A percentile compares a stretch with the other conserved stretches of the same genome.
phyloP scores from a whole-genome alignment of 78 protist species.

The Blattamonas nauphoetae region DNA sequence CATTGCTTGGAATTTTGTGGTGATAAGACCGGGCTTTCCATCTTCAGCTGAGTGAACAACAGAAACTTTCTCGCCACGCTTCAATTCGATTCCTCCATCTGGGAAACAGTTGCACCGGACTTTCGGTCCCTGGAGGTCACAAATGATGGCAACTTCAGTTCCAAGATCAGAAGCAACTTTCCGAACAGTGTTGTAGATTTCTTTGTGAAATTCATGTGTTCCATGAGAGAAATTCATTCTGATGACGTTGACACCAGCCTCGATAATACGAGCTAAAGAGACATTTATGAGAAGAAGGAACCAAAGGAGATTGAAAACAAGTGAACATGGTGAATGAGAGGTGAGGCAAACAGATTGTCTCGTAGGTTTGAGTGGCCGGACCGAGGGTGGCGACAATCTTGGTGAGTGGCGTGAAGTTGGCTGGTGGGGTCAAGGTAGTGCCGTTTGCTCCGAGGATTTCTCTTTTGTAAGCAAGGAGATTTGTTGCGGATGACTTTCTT shows the following conservation, averaged over 20 bases:
- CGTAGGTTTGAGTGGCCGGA: background rate
- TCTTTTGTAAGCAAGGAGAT: background rate
- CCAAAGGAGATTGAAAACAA: background rate
- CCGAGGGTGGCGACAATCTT: slow-evolving; percentile 29
- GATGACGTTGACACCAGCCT: slow-evolving; percentile 60
- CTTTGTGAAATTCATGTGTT: slow-evolving; percentile 26
- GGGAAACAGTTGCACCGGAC: background rate
- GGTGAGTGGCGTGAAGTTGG: background rate
- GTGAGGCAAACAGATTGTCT: background rate
- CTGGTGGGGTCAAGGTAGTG: background rate
- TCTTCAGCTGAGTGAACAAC: background rate
- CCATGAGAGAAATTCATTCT: slow-evolving; percentile 74
- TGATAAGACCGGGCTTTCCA: background rate
- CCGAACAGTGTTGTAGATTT: slow-evolving; percentile 17
- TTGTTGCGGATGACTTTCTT: background rate
- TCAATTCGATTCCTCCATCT: background rate
- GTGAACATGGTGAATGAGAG: background rate
- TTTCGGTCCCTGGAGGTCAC: slow-evolving; percentile 35
- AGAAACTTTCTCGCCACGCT: background rate
- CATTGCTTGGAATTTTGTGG: slow-evolving; percentile 2
- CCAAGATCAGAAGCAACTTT: background rate
- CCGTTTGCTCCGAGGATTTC: background rate
- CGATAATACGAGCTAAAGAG: background rate
- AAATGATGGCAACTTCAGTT: background rate
- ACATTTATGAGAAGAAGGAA: background rate